These are phyloP conservation scores for Colletotrichum horii DNA, from an alignment of 2,329 filamentous ascomycete species.

Conservation along the genomic window DNA sequence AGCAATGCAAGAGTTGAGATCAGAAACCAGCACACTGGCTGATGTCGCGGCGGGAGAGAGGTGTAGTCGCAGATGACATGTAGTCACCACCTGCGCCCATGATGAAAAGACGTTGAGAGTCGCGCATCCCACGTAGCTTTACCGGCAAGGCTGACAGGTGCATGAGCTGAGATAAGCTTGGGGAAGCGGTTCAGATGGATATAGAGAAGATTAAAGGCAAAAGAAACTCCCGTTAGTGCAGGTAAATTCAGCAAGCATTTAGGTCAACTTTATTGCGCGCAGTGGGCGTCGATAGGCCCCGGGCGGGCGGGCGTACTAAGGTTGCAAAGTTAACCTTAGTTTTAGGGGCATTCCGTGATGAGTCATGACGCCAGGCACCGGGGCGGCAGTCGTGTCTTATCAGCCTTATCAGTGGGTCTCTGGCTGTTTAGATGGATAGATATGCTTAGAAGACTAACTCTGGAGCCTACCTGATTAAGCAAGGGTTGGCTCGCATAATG, in stretches of 20 bases:
- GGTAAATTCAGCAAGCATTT: neutral
- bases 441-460: neutral
- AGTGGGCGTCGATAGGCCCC: neutral
- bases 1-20: neutral
- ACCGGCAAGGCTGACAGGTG: conserved; percentile 4
- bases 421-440: neutral
- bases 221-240: neutral
- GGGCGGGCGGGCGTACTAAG: neutral
- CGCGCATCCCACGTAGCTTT: neutral
- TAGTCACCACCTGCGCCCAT: neutral
- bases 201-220: neutral
- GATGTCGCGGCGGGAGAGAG: neutral
- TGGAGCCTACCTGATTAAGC: neutral
- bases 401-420: neutral
- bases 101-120: neutral
- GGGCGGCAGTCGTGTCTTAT: neutral
- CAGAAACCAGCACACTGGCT: neutral
- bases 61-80: neutral
- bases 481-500: neutral
- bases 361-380: neutral
- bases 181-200: conserved; percentile 11
- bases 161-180: neutral
- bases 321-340: conserved; percentile 5
- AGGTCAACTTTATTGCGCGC: neutral
- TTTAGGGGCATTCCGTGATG: neutral